phyloP scores from a whole-genome alignment of 306 rosid species.

The Castanospermum australe region DNA sequence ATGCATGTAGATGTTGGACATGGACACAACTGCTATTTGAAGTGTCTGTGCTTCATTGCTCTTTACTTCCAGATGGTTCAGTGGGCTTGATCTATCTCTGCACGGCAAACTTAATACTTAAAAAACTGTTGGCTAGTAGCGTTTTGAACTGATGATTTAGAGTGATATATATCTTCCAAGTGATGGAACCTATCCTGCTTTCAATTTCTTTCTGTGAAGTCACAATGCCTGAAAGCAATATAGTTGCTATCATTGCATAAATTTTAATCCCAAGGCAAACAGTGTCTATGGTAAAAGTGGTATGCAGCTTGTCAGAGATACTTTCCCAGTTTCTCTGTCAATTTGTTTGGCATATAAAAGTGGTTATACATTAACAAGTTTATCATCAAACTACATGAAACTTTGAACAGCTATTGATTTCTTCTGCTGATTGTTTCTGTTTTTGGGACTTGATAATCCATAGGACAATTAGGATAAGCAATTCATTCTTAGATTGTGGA shows the following conservation, averaged over 20 bases:
- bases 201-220: not conserved
- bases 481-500: slow-evolving; percentile 55
- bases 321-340: not conserved
- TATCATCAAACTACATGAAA: not conserved
- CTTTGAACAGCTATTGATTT: not conserved
- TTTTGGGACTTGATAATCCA: not conserved
- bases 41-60: not conserved
- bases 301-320: not conserved
- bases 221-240: not conserved
- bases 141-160: not conserved
- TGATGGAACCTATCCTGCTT: slow-evolving; percentile 11
- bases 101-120: not conserved
- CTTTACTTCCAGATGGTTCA: not conserved
- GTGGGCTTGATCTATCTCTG: not conserved
- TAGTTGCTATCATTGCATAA: not conserved
- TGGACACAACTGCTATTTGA: not conserved
- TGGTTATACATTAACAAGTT: not conserved
- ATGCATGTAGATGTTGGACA: not conserved
- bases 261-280: not conserved
- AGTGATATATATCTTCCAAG: not conserved
- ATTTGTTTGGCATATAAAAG: not conserved
- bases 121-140: not conserved
- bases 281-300: not conserved
- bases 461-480: not conserved
- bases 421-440: not conserved